These are phyloP conservation scores for Penicillium sclerotigenum DNA, from an alignment of 2,329 filamentous ascomycete species.

Conservation along the genomic window DNA sequence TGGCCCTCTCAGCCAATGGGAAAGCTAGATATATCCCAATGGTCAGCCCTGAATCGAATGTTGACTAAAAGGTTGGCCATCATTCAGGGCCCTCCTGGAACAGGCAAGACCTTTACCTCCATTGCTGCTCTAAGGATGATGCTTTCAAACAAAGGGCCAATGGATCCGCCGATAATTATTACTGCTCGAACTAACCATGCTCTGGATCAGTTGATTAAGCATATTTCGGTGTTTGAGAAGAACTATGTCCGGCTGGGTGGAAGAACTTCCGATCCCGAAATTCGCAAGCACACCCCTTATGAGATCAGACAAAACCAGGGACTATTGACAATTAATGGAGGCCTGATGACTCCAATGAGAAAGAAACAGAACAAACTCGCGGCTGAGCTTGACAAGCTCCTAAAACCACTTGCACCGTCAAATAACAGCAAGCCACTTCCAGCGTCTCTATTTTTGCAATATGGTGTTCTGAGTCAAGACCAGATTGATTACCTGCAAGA, in stretches of 20 bases:
- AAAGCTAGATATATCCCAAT: conserved; percentile 68
- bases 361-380: conserved; percentile 45
- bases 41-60: conserved; percentile 65
- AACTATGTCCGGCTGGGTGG: conserved; percentile 67
- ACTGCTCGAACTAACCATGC: conserved; percentile 90
- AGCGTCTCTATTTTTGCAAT: conserved; percentile 52
- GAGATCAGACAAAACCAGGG: conserved; percentile 51
- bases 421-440: conserved; percentile 48
- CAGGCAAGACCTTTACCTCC: conserved; percentile 79
- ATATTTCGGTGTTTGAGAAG: conserved; percentile 60
- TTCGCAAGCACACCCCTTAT: conserved; percentile 65
- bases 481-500: conserved; percentile 62
- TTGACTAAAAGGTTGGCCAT: conserved; percentile 70
- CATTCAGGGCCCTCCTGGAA: conserved; percentile 78
- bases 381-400: conserved; percentile 40
- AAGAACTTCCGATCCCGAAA: conserved; percentile 62
- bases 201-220: conserved; percentile 72
- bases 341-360: conserved; percentile 40
- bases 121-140: conserved; percentile 67
- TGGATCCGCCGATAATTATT: conserved; percentile 69
- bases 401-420: conserved; percentile 43
- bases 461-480: conserved; percentile 58
- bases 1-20: conserved; percentile 50
- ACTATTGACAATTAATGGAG: conserved; percentile 38
- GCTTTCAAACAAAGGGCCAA: conserved; percentile 54